Evolutionary conservation across 2,329 filamentous ascomycete genomes (phyloP).

Genomic region (Knoxdaviesia capensis): DNA sequence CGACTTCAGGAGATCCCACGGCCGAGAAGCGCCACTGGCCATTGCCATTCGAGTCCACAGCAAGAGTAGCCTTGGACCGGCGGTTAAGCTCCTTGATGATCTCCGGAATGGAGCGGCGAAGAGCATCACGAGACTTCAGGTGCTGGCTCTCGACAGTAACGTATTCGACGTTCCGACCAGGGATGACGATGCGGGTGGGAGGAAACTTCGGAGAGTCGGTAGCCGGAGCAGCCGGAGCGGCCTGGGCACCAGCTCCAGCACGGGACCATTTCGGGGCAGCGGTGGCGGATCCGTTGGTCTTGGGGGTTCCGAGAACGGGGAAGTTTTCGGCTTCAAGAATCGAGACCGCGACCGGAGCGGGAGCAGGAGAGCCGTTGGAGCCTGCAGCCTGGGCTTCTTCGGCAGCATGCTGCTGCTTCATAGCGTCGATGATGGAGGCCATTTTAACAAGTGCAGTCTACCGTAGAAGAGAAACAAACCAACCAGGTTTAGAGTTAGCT

Average conservation of each 20-base stretch:
- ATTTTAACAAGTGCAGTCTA: too few relatives aligned
- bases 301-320: slow-evolving; percentile 38
- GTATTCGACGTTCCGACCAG: slow-evolving; percentile 63
- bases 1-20: slow-evolving; percentile 62
- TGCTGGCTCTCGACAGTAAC: slow-evolving; percentile 56
- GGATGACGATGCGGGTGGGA: slow-evolving; percentile 45
- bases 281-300: slow-evolving; percentile 44
- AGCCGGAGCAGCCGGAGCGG: slow-evolving; percentile 7
- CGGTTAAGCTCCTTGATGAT: slow-evolving; percentile 83
- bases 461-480: too few relatives aligned
- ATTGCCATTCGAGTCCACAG: slow-evolving; percentile 51
- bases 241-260: slow-evolving; percentile 27
- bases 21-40: slow-evolving; percentile 68
- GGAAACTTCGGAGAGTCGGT: slow-evolving; percentile 11
- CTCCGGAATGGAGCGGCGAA: slow-evolving; percentile 72
- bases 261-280: slow-evolving; percentile 51
- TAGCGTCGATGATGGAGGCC: too few relatives aligned
- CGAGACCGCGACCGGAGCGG: too few relatives aligned
- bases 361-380: too few relatives aligned
- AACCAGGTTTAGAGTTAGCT: too few relatives aligned
- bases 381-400: too few relatives aligned
- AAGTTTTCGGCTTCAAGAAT: too few relatives aligned
- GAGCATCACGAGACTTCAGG: slow-evolving; percentile 53
- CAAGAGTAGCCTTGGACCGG: slow-evolving; percentile 71
- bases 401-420: too few relatives aligned